Evolutionary conservation across 2,329 filamentous ascomycete species (phyloP), one percentile per base, ranked within the genome.

Genomic region (Clonostachys rosea): DNA sequence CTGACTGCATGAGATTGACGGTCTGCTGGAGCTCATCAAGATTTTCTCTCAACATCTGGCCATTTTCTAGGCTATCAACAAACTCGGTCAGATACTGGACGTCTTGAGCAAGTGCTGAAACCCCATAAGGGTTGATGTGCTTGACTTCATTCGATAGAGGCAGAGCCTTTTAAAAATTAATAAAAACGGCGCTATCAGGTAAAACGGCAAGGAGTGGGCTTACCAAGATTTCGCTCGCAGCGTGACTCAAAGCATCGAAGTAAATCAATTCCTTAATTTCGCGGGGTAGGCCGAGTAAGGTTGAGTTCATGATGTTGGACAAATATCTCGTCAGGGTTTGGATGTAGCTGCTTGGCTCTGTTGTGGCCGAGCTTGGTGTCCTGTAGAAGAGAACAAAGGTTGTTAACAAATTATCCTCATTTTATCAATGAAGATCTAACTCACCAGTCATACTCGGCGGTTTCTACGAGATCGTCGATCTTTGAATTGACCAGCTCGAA

Each of bases 401-500:
- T 13, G n/a, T 33, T 35, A 11, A 14, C 42, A 40, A 14, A 40
- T 8, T 12, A 7, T 5, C 46, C 69, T 47, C 68, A 84, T 30
- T 6, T 30, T 30, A 30, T 10, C 24, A 10, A 30, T 30, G 9
- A 30, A 3, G 8, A 30, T 30, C 24, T 6, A 30, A 30, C 24
- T 30, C 9, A 30, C 86, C 94, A 99, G 64, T 97, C 90, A 62
- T 99, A 99, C 67, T 99, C 94, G 34, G 94, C 92, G 0, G 91
- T 97, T 58, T 96, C 92, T 47, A 99, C 88, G 11, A 99, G 79
- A 62, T 99, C 94, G 60, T 97, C 92, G 57, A 99, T 97, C 72
- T 99, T 99, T 48, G 89, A 95, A 69, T 99, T 97, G 52, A 99
- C 94, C 1, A 99, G 79, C 68, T 99, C 95, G 61, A 99, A 99